Conservation (phyloP, 2,329 filamentous ascomycete genomes). For the Gremmenia infestans region DNA sequence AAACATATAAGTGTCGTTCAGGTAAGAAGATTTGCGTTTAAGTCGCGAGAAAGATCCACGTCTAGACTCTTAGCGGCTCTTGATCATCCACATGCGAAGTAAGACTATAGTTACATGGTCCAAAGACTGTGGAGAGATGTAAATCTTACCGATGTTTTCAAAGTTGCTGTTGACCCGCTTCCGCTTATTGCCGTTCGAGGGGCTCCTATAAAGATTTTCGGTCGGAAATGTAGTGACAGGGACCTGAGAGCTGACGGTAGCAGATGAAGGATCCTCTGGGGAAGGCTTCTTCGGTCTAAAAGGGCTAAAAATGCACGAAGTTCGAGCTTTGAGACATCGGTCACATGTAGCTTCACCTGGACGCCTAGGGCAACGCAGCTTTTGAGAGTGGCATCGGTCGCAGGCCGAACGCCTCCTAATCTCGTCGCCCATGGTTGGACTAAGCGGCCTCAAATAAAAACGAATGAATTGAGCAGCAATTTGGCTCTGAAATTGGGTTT, state of each 20-base stretch:
- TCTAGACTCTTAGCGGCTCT: background rate
- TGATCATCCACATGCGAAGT: background rate
- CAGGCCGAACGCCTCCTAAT: conserved; percentile 31
- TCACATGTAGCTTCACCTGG: conserved; percentile 34
- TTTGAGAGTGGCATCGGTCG: conserved; percentile 44
- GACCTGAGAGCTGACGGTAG: background rate
- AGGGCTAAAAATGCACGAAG: conserved; percentile 41
- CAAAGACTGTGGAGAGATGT: background rate
- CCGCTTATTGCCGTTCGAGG: background rate
- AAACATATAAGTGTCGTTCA: background rate
- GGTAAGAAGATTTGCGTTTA: background rate
- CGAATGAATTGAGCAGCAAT: no score
- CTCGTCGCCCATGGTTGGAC: conserved; percentile 15
- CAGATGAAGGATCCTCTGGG: background rate
- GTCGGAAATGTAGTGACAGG: background rate
- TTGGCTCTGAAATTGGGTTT: no score
- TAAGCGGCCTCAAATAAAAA: no score
- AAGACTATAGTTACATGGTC: background rate
- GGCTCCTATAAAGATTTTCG: no score
- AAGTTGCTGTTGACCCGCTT: background rate
- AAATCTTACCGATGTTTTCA: background rate
- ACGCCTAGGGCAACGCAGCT: conserved; percentile 41
- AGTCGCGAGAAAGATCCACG: background rate
- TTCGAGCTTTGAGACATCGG: conserved; percentile 39
- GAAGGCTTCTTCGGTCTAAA: conserved; percentile 23